Conservation (phyloP, 2,329 filamentous ascomycete genomes). For the Parastagonospora nodorum region DNA sequence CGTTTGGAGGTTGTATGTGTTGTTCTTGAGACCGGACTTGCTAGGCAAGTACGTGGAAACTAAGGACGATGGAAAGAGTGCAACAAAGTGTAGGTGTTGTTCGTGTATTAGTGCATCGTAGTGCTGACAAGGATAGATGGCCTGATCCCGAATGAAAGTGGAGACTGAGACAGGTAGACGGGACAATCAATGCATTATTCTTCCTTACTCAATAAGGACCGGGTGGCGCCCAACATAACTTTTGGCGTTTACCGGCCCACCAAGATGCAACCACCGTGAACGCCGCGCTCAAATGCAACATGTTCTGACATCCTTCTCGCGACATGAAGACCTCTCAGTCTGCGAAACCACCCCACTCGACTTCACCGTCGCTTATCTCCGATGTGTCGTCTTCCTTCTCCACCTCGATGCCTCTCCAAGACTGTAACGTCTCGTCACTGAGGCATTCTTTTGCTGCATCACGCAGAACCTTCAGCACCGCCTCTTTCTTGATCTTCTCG, state of each 20-base stretch:
- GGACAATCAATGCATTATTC: neutral
- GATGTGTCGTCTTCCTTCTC: conserved; percentile 38
- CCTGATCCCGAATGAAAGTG: neutral
- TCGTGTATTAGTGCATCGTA: neutral
- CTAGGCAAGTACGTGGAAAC: conserved; percentile 25
- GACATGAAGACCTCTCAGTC: conserved; percentile 54
- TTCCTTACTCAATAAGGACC: too few species aligned
- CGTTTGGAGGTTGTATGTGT: conserved; percentile 32
- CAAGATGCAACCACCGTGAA: conserved; percentile 11
- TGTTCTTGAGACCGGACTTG: conserved; percentile 27
- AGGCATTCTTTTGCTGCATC: conserved; percentile 71
- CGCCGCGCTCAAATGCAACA: conserved; percentile 19
- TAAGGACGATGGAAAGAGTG: neutral
- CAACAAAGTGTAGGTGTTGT: conserved; percentile 10
- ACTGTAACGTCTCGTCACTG: conserved; percentile 73
- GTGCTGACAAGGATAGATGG: neutral
- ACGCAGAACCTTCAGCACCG: conserved; percentile 73
- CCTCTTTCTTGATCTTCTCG: conserved; percentile 60
- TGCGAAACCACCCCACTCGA: conserved; percentile 72
- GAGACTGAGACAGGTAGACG: neutral
- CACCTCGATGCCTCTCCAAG: conserved; percentile 56
- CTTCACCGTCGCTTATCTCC: conserved; percentile 58
- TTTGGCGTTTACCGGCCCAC: neutral
- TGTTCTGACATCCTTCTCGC: conserved; percentile 2
- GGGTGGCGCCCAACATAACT: neutral